phyloP scores from a whole-genome alignment of 495 filamentous ascomycete species.

The Neurospora tetraspora region DNA sequence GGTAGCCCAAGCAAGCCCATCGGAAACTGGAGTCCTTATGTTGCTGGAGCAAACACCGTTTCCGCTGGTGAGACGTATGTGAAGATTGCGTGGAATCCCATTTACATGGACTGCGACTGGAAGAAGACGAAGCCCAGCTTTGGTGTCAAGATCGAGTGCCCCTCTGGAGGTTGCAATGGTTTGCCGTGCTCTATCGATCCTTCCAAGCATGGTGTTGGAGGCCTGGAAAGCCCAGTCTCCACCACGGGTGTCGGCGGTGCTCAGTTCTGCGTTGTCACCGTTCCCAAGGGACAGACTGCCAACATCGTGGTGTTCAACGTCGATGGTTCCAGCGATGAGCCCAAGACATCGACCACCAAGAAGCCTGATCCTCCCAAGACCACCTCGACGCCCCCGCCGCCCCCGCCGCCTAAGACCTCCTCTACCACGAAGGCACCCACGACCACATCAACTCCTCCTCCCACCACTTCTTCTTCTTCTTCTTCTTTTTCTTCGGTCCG shows the following conservation, averaged over 20 bases:
- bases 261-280: slow-evolving; percentile 71
- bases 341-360: slow-evolving; percentile 1
- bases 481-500: slow-evolving; percentile 3
- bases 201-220: slow-evolving; percentile 35
- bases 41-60: slow-evolving; percentile 67
- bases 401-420: slow-evolving; percentile 3
- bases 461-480: slow-evolving; percentile 6
- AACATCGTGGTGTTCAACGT: slow-evolving; percentile 54
- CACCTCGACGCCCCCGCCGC: slow-evolving; percentile 1
- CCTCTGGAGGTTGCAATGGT: slow-evolving; percentile 57
- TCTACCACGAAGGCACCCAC: slow-evolving; percentile 6
- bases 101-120: slow-evolving; percentile 53
- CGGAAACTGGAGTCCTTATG: slow-evolving; percentile 77
- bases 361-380: slow-evolving; percentile 3
- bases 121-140: slow-evolving; percentile 49
- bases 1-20: slow-evolving; percentile 51
- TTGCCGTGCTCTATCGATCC: slow-evolving; percentile 69
- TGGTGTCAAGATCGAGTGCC: slow-evolving; percentile 63
- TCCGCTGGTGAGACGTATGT: slow-evolving; percentile 55
- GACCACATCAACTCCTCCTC: slow-evolving; percentile 4
- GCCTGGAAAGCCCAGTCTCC: slow-evolving; percentile 49
- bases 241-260: slow-evolving; percentile 56
- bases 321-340: slow-evolving; percentile 23
- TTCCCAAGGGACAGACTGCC: slow-evolving; percentile 56
- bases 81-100: slow-evolving; percentile 75